Evolutionary conservation across 768 basidiomycete genomes (phyloP).

Genomic region (Hericium alpestre): DNA sequence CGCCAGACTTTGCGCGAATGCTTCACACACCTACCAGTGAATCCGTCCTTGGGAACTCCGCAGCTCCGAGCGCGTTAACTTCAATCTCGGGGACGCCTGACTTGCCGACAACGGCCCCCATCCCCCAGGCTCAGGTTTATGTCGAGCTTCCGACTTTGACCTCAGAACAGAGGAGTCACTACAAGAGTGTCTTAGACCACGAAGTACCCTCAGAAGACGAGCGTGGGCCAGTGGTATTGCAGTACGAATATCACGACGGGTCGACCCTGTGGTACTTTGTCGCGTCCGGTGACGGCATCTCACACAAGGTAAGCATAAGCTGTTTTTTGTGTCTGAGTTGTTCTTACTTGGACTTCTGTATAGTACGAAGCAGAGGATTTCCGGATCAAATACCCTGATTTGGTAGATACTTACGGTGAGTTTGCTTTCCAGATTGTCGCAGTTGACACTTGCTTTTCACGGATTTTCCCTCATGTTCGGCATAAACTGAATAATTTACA

Average conservation of each 20-base stretch:
- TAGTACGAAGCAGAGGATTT: constrained; percentile 7
- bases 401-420: constrained; percentile 12
- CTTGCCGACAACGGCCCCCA: neutral
- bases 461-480: neutral
- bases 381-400: constrained; percentile 5
- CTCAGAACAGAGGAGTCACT: neutral
- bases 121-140: neutral
- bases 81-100: neutral
- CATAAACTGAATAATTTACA: constrained; percentile 17
- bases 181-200: neutral
- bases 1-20: too few species aligned
- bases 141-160: neutral
- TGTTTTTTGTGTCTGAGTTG: neutral
- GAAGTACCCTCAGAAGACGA: neutral
- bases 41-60: too few species aligned
- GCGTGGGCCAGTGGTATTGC: neutral
- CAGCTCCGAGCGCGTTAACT: neutral
- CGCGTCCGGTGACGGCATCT: constrained; percentile 4
- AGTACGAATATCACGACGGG: constrained; percentile 10
- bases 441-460: neutral
- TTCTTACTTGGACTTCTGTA: neutral
- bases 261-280: constrained; percentile 11
- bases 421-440: neutral
- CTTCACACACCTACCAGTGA: too few species aligned
- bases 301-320: constrained; percentile 5